Percentiles rank a stretch among this genome's conserved stretches.
These are phyloP conservation scores for Trichoderma polysporum DNA, from an alignment of 2,329 filamentous ascomycete genomes.

Conservation along the genomic window DNA sequence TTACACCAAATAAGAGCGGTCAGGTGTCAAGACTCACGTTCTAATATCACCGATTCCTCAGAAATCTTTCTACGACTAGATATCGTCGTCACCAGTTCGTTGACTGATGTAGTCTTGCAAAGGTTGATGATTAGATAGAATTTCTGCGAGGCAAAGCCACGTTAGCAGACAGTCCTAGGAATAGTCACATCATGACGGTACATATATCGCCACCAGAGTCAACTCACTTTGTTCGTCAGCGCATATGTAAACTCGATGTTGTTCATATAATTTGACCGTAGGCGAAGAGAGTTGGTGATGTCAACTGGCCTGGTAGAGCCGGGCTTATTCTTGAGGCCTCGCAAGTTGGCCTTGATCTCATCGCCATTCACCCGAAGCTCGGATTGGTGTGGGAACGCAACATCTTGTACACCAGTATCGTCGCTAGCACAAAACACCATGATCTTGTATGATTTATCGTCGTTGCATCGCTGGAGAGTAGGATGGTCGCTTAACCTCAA, in stretches of 20 bases:
- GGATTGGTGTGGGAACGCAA: conserved; percentile 87
- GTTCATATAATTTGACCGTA: conserved; percentile 71
- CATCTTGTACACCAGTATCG: conserved; percentile 64
- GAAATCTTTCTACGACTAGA: conserved; percentile 69
- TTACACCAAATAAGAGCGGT: background rate
- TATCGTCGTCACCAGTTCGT: conserved; percentile 68
- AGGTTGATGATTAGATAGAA: conserved; percentile 73
- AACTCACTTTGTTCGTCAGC: conserved; percentile 71
- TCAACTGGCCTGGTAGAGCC: conserved; percentile 93
- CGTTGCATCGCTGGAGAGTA: conserved; percentile 54
- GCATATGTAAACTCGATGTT: conserved; percentile 86
- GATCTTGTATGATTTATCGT: conserved; percentile 64
- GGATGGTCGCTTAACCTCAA: conserved; percentile 52
- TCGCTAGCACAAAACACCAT: conserved; percentile 82
- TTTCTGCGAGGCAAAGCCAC: conserved; percentile 49
- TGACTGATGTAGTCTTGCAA: conserved; percentile 70
- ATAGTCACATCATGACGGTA: conserved; percentile 19
- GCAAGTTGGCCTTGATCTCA: conserved; percentile 88
- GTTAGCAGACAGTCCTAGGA: conserved; percentile 23
- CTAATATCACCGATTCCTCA: conserved; percentile 76
- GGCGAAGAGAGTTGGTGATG: conserved; percentile 73
- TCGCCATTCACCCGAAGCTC: conserved; percentile 88
- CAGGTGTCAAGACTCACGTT: conserved; percentile 67
- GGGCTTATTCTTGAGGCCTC: conserved; percentile 93
- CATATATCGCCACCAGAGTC: background rate